These are phyloP conservation scores for Plasmopara viticola DNA, from an alignment of 352 stramenopile genomes.

Conservation along the genomic window DNA sequence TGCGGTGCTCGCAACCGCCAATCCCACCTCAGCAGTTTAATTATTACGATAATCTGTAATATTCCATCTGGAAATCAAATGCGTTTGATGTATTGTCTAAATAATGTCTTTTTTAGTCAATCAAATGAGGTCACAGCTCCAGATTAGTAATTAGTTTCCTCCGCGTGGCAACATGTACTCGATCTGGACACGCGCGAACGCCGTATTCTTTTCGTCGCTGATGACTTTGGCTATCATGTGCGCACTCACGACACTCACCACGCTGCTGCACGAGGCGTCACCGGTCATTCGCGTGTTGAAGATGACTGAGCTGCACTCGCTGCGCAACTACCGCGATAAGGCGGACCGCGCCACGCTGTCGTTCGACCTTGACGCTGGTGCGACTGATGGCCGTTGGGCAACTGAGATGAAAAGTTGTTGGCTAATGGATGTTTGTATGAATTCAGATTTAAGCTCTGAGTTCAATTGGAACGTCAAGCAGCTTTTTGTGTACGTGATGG, in stretches of 20 bases:
- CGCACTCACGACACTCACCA: conserved; percentile 66
- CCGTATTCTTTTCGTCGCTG: conserved; percentile 77
- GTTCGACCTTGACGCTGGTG: conserved; percentile 76
- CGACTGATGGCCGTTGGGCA: conserved; percentile 7
- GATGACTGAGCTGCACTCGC: conserved; percentile 65
- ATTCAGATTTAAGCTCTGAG: conserved; percentile 67
- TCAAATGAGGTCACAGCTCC: no score
- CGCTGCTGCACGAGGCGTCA: conserved; percentile 49
- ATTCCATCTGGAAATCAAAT: no score
- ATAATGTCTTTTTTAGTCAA: neutral
- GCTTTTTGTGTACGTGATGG: conserved; percentile 84
- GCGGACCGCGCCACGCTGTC: conserved; percentile 74
- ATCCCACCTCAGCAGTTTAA: conserved; percentile 21
- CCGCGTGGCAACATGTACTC: conserved; percentile 60
- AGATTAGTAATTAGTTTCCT: conserved; percentile 8
- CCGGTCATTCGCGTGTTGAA: conserved; percentile 57
- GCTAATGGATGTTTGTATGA: neutral
- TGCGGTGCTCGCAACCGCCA: conserved; percentile 2
- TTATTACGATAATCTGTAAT: no score
- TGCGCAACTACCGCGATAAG: conserved; percentile 78
- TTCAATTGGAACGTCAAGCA: conserved; percentile 91
- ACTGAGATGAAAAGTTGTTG: conserved; percentile 3
- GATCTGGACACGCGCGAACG: conserved; percentile 79
- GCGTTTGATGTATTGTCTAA: neutral
- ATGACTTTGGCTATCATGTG: conserved; percentile 70